Base-by-base conservation (phyloP, 2,329 filamentous ascomycete genomes). In the Verticillium klebahnii region DNA sequence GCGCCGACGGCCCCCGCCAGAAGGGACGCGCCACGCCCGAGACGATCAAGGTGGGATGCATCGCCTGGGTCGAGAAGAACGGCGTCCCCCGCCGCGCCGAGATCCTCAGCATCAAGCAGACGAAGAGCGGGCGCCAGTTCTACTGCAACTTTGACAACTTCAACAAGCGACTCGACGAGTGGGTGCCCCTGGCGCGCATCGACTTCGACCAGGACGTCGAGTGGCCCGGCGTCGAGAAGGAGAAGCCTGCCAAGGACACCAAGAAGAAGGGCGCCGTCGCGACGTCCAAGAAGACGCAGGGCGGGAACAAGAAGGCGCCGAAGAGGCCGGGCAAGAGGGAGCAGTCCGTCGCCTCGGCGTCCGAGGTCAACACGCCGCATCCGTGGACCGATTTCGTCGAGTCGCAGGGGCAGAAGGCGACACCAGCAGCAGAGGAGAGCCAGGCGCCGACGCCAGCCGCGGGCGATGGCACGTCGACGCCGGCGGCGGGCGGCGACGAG, bases 131-230 rank as follows among this genome's bases (percentile, higher is more conserved):
- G 17, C 89, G 92, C 45, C 90, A 91, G 61, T 97, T 94, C 72
- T 97, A 97, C 76, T 96, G 96, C 70, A 96, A 98, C 75, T 98
- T 97, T 74, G 92, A 97, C 72, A 96, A 96, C 71, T 98, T 97
- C 85, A 98, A 98, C 78, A 98, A 98, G 76, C 83, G 82, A 67
- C 76, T 86, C 14, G 80, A 85, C 79, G 95, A 99, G 81, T 99
- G 95, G 95, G 89, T 99, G 11, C 83, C 90, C 1, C 85, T 90
- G 34, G 82, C 86, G 39, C 86, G 95, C 39, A 92, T 99, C 67
- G 92, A 98, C 73, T 89, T 99, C 62, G 82, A 85, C 1, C 89
- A 92, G 67, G 93, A 97, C 69, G 95, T 99, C 60, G 95, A 99
- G 78, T 99, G 95, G 93, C 95, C 95, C 23, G 89, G 88, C 64